phyloP scores from a whole-genome alignment of 2,329 filamentous ascomycete species.

The Colletotrichum sp. region DNA sequence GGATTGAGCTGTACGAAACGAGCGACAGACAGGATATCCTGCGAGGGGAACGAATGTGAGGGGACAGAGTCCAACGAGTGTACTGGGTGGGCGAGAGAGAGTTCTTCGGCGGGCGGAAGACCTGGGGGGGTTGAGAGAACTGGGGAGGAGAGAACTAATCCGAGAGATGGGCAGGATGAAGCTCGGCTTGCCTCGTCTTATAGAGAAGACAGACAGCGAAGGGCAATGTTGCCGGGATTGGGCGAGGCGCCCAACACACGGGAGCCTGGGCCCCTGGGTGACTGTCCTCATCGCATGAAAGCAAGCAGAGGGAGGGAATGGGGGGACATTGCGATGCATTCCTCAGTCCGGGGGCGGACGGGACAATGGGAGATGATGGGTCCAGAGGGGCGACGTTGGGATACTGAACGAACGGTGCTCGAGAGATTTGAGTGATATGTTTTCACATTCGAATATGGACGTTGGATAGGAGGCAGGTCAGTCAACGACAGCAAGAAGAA shows the following conservation, averaged over 20 bases:
- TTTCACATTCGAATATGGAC: neutral
- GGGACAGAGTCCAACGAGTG: conserved; percentile 1
- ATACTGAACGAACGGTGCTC: neutral
- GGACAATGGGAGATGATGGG: neutral
- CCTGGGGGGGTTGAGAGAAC: neutral
- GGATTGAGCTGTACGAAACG: conserved; percentile 6
- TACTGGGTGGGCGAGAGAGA: neutral
- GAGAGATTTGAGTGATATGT: neutral
- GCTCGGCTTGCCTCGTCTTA: neutral
- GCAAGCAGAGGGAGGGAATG: conserved; percentile 19
- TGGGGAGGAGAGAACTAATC: neutral
- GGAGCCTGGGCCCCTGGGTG: neutral
- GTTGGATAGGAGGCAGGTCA: neutral
- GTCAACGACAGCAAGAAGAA: neutral
- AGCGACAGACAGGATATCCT: neutral
- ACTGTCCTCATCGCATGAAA: neutral
- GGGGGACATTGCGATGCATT: conserved; percentile 22
- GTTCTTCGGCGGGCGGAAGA: neutral
- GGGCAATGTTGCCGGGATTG: neutral
- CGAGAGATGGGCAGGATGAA: neutral
- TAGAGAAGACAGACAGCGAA: neutral
- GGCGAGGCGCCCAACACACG: neutral
- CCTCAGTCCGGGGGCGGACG: conserved; percentile 1
- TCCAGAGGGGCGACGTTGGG: neutral
- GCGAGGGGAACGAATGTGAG: conserved; percentile 4